These are phyloP conservation scores for Aspergillus versicolor DNA, from an alignment of 2,329 filamentous ascomycete species.

Conservation along the genomic window DNA sequence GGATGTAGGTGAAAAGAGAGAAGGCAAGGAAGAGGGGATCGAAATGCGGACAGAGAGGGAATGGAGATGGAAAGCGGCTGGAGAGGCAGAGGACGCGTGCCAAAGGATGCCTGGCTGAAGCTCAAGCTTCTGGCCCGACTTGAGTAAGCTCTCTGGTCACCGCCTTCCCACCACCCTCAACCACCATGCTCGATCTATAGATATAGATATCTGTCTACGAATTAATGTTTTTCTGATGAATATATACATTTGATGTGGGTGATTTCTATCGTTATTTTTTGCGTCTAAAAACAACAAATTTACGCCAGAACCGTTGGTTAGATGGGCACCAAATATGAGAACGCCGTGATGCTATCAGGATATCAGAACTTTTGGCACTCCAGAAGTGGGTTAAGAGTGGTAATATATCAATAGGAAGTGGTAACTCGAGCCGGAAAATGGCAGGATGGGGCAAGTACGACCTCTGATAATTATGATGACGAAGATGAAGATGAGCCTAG, in stretches of 20 bases:
- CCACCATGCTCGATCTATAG: neutral
- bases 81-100: slow-evolving; percentile 32
- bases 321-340: neutral
- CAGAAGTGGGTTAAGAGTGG: neutral
- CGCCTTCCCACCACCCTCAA: slow-evolving; percentile 25
- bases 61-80: slow-evolving; percentile 24
- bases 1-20: slow-evolving; percentile 5
- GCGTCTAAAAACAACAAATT: neutral
- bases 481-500: neutral
- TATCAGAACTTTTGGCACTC: slow-evolving; percentile 18
- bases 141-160: slow-evolving; percentile 33
- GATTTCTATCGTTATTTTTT: neutral
- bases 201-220: neutral
- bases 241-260: neutral
- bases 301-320: neutral
- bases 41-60: slow-evolving; percentile 15
- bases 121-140: slow-evolving; percentile 30
- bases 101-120: slow-evolving; percentile 37
- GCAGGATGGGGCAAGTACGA: neutral
- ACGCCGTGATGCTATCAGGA: slow-evolving; percentile 12
- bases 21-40: neutral
- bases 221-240: neutral
- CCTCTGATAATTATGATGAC: neutral
- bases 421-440: neutral
- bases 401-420: neutral